These are phyloP conservation scores for Aspergillus taichungensis DNA, from an alignment of 495 filamentous ascomycete genomes.

Conservation along the genomic window DNA sequence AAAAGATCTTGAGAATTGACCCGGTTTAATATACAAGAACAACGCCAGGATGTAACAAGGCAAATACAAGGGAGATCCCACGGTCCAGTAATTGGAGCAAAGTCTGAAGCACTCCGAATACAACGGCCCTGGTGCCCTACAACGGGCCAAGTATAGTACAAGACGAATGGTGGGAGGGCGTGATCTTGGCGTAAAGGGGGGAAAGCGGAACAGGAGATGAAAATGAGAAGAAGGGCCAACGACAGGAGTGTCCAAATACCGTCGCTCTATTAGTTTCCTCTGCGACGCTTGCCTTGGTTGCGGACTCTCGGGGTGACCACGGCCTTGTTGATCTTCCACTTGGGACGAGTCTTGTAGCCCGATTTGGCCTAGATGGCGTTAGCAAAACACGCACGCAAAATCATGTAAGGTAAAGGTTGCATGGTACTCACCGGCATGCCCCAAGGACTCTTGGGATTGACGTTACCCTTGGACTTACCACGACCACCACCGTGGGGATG, in stretches of 20 bases:
- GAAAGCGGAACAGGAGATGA: slow-evolving; percentile 6
- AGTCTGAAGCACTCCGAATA: not conserved
- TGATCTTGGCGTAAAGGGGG: not conserved
- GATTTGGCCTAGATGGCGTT: slow-evolving; percentile 64
- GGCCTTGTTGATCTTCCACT: slow-evolving; percentile 70
- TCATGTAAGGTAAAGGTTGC: not conserved
- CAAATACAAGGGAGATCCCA: slow-evolving; percentile 1
- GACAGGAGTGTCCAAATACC: not conserved
- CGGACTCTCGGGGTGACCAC: slow-evolving; percentile 66
- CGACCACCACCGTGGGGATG: slow-evolving; percentile 98
- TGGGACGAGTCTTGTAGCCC: slow-evolving; percentile 87
- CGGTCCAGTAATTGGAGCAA: not conserved
- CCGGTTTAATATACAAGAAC: slow-evolving; percentile 11
- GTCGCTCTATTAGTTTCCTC: slow-evolving; percentile 34
- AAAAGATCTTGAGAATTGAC: not conserved
- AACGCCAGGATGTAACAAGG: slow-evolving; percentile 12
- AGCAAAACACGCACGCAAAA: slow-evolving; percentile 6
- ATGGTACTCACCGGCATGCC: slow-evolving; percentile 71
- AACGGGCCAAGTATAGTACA: slow-evolving; percentile 20
- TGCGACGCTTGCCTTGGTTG: slow-evolving; percentile 64
- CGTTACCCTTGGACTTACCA: slow-evolving; percentile 98
- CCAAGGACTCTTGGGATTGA: slow-evolving; percentile 90
- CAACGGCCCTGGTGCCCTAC: slow-evolving; percentile 9
- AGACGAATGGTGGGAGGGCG: slow-evolving; percentile 1
- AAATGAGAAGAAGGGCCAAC: slow-evolving; percentile 1